Base-by-base conservation (phyloP, 1,139 yeast species). In the Debaryomyces subglobosus region DNA sequence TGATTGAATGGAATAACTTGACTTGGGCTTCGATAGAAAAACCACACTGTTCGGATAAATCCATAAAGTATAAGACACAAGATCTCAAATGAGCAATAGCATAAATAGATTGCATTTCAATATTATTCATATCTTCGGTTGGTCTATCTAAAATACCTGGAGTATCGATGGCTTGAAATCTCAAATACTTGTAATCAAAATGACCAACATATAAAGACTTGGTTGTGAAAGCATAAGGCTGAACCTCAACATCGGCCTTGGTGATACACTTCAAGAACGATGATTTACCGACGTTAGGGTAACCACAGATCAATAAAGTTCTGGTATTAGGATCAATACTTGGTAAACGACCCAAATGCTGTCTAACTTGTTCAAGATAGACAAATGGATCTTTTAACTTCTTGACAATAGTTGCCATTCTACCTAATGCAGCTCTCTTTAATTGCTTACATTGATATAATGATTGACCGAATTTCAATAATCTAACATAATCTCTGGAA, bases 131-230 rank as follows among this genome's bases (percentile, higher is more conserved):
- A 69, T 94, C 98, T 71, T 94, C 99, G 43, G 98, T 91, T 53
- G 99, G 99, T 71, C 98, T 86, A 72, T 94, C 99, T 67, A 94
- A 78, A 64, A 94, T 92, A 78, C 99, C 99, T 25, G 99, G 99
- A 30, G 99, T 94, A 71, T 94, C 99, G 65, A 94, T 94, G 49
- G 98, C 99, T 76, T 94, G 99, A 78, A 94, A 94, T 65, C 99
- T 81, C 65, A 94, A 78, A 71, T 94, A 95, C 74, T 94, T 94
- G 78, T 94, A 94, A 72, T 94, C 99, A 69, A 94, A 94, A 73
- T 92, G 98, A 56, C 98, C 98, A 52, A 92, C 98, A 64, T 89
- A 92, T 59, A 92, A 77, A 40, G 96, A 88, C 73, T 92, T 92
- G 54, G 98, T 92, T 60, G 98, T 92, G 82, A 94, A 94, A 42